Evolutionary conservation across 768 basidiomycete species (phyloP).

Genomic region (Pleurotus sapidus): DNA sequence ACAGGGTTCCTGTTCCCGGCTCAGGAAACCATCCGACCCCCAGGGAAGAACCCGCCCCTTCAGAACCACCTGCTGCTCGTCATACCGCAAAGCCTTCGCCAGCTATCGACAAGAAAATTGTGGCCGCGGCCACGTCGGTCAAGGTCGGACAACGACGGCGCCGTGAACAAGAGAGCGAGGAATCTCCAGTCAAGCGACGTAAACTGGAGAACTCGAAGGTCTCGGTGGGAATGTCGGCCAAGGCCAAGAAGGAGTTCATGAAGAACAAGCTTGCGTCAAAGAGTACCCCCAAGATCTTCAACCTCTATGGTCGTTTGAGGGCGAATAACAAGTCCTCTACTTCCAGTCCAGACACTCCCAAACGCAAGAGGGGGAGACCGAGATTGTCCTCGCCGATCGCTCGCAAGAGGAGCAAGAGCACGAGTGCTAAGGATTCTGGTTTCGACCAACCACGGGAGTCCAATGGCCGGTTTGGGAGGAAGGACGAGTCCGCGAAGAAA

Average conservation of each 20-base stretch:
- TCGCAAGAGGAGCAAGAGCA: constrained; percentile 11
- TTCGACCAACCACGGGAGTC: constrained; percentile 57
- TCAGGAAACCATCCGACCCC: constrained; percentile 42
- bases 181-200: constrained; percentile 44
- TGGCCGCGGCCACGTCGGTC: constrained; percentile 32
- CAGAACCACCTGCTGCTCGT: constrained; percentile 42
- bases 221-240: constrained; percentile 24
- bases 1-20: constrained; percentile 52
- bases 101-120: constrained; percentile 54
- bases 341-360: constrained; percentile 14
- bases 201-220: constrained; percentile 36
- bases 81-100: constrained; percentile 49
- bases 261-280: not conserved
- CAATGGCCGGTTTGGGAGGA: constrained; percentile 70
- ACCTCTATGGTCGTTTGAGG: constrained; percentile 8
- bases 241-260: constrained; percentile 11
- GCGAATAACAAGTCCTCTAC: constrained; percentile 14
- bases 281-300: not conserved
- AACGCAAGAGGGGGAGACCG: constrained; percentile 41
- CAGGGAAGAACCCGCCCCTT: constrained; percentile 48
- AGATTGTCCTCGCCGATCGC: constrained; percentile 27
- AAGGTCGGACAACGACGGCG: constrained; percentile 27
- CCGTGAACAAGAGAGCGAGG: constrained; percentile 27
- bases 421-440: constrained; percentile 10
- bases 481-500: constrained; percentile 41